Evolutionary conservation across 2,329 filamentous ascomycete species (phyloP).

Genomic region (Bipolaris cookei): DNA sequence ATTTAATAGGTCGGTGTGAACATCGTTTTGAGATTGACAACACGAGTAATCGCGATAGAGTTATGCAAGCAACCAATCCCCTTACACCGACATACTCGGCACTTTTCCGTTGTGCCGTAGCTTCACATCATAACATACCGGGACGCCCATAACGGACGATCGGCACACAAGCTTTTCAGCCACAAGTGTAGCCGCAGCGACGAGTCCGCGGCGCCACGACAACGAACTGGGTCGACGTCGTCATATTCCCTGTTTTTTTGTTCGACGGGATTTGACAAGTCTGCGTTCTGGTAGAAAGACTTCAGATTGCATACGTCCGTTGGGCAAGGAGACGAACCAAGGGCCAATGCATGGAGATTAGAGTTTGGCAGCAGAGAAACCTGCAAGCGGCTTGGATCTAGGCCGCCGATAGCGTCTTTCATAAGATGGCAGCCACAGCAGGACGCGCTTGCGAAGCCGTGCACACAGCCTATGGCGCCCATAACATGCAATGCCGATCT

Average conservation of each 20-base stretch:
- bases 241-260: background rate
- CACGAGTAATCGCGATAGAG: background rate
- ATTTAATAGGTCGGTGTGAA: no score
- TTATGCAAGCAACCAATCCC: background rate
- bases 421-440: slow-evolving; percentile 22
- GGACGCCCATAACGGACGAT: slow-evolving; percentile 16
- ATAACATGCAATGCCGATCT: slow-evolving; percentile 15
- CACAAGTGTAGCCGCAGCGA: background rate
- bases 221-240: background rate
- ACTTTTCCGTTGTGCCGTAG: background rate
- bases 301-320: background rate
- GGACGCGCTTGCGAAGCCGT: slow-evolving; percentile 6
- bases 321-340: background rate
- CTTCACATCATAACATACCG: slow-evolving; percentile 2
- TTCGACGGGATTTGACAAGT: background rate
- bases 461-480: background rate
- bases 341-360: slow-evolving; percentile 1
- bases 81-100: slow-evolving; percentile 3
- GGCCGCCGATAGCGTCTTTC: slow-evolving; percentile 5
- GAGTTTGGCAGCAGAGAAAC: slow-evolving; percentile 4
- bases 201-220: background rate
- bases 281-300: background rate
- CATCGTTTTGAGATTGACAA: background rate
- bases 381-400: slow-evolving; percentile 14
- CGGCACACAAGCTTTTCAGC: slow-evolving; percentile 13